Percentiles rank a stretch among this genome's conserved stretches.
These are phyloP conservation scores for Cytospora chrysosperma DNA, from an alignment of 2,329 filamentous ascomycete genomes.

Conservation along the genomic window DNA sequence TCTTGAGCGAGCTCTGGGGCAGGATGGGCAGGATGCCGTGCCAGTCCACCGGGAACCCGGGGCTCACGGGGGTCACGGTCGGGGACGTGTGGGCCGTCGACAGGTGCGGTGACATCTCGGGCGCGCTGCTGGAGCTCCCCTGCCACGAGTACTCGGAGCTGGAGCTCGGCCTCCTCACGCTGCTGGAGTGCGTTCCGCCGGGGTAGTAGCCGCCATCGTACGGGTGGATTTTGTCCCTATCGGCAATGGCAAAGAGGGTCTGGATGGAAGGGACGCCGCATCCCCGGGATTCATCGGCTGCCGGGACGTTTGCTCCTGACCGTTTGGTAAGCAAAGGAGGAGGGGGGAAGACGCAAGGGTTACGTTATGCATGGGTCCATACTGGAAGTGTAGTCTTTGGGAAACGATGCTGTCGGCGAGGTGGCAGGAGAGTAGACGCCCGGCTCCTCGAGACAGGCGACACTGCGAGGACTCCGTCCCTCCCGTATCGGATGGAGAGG, in stretches of 20 bases:
- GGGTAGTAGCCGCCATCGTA: not conserved
- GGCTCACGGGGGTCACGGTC: not conserved
- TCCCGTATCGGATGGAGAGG: constrained; percentile 4
- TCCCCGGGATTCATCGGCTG: not conserved
- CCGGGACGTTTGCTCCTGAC: not conserved
- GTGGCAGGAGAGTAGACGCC: not conserved
- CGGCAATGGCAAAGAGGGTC: constrained; percentile 12
- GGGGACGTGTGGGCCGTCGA: constrained; percentile 17
- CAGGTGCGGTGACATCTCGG: constrained; percentile 8
- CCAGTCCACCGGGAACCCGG: constrained; percentile 5
- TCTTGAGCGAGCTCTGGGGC: not conserved
- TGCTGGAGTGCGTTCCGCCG: not conserved
- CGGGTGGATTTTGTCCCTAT: not conserved
- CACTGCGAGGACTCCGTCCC: constrained; percentile 4
- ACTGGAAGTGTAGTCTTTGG: constrained; percentile 7
- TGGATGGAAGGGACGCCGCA: constrained; percentile 14
- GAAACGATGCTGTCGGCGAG: not conserved
- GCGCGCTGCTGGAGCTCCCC: constrained; percentile 13
- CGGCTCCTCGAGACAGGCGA: constrained; percentile 15
- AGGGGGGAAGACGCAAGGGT: not conserved
- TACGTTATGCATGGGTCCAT: not conserved
- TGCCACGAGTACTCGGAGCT: constrained; percentile 8
- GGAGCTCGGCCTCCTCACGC: constrained; percentile 17
- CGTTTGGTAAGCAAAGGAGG: not conserved
- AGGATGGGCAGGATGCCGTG: not conserved